Percentiles rank a stretch among this genome's conserved stretches.
Evolutionary conservation across 2,329 filamentous ascomycete species (phyloP).

Genomic region (Cadophora luteo-olivacea): DNA sequence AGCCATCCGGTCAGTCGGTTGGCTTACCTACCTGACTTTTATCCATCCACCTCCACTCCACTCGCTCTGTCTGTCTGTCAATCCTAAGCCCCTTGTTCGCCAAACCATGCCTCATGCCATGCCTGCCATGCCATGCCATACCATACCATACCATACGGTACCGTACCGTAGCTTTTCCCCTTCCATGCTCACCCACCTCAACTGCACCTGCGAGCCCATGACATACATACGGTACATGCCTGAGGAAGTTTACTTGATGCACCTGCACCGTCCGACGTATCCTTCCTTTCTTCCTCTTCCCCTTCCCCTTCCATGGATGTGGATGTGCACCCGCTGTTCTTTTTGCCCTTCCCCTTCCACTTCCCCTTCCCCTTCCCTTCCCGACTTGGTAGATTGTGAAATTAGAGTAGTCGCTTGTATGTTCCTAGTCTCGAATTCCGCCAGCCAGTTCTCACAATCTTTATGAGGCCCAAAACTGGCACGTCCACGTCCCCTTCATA

Average conservation of each 20-base stretch:
- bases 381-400: conserved; percentile 8
- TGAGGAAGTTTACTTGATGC: no score
- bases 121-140: no score
- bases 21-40: not conserved
- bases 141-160: not conserved
- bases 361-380: not conserved
- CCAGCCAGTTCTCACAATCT: conserved; percentile 10
- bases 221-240: no score
- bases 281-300: no score
- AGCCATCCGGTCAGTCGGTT: not conserved
- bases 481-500: conserved; percentile 6
- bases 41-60: not conserved
- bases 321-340: not conserved
- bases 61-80: not conserved
- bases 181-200: no score
- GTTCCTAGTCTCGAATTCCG: conserved; percentile 12
- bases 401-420: conserved; percentile 11
- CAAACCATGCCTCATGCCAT: not conserved
- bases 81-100: not conserved
- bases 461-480: conserved; percentile 19
- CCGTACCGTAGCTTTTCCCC: no score
- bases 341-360: not conserved
- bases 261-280: no score
- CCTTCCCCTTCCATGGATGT: not conserved
- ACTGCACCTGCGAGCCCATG: no score